These are phyloP conservation scores for Claviceps pusilla DNA, from an alignment of 2,329 filamentous ascomycete genomes.

Conservation along the genomic window DNA sequence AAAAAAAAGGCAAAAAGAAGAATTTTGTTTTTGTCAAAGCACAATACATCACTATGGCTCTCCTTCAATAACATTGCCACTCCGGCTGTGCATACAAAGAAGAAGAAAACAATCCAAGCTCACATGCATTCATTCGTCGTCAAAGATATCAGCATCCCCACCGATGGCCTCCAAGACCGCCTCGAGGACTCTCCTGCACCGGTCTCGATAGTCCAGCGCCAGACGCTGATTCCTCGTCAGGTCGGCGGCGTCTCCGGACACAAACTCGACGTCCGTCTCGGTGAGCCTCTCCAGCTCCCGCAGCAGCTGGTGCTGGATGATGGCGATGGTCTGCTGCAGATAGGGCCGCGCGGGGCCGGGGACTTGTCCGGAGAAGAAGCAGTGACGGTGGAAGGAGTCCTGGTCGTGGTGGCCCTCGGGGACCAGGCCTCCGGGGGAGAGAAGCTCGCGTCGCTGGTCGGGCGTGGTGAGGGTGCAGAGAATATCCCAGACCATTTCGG, in stretches of 20 bases:
- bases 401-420: constrained; percentile 6
- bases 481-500: constrained; percentile 37
- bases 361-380: constrained; percentile 19
- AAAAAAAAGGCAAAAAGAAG: too few relatives aligned
- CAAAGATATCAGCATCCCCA: constrained; percentile 17
- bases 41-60: too few relatives aligned
- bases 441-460: constrained; percentile 15
- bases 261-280: constrained; percentile 29
- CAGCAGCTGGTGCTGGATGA: constrained; percentile 29
- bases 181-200: constrained; percentile 33
- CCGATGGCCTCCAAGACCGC: constrained; percentile 27
- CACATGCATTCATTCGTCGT: neutral
- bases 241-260: constrained; percentile 22
- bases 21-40: too few relatives aligned
- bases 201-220: constrained; percentile 32
- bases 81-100: neutral
- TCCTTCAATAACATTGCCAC: too few relatives aligned
- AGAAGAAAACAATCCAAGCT: neutral
- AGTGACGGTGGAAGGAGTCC: constrained; percentile 12
- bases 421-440: constrained; percentile 10
- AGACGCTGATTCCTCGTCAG: constrained; percentile 31
- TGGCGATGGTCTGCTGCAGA: constrained; percentile 21
- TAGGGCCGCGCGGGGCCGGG: constrained; percentile 13
- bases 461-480: constrained; percentile 23
- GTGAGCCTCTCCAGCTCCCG: constrained; percentile 29